Percentiles rank a stretch among this genome's conserved stretches.
Conservation (phyloP, 1,284 basidiomycete genomes). For the Ceratorhiza oryzae-sativae region DNA sequence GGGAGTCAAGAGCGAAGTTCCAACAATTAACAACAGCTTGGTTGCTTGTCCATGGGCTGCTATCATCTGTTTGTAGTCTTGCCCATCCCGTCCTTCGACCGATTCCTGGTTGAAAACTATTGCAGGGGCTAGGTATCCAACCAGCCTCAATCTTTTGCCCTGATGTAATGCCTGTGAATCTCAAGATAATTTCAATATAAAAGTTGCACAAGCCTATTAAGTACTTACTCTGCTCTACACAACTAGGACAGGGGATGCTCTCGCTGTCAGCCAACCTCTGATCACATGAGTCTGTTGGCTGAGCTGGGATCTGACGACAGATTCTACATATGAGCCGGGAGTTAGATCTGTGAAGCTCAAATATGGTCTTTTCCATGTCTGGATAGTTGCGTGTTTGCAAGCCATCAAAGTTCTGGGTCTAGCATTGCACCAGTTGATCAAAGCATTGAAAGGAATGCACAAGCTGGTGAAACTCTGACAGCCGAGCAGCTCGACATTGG, state of each 20-base stretch:
- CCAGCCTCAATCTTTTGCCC: neutral
- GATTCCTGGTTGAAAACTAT: constrained; percentile 7
- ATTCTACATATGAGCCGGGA: neutral
- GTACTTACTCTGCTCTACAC: neutral
- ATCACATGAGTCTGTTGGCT: neutral
- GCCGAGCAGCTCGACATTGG: neutral
- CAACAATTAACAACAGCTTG: neutral
- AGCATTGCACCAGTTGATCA: neutral
- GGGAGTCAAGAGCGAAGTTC: neutral
- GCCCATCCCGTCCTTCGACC: neutral
- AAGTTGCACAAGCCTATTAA: no score
- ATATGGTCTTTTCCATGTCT: neutral
- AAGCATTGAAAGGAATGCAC: neutral
- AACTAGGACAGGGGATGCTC: neutral
- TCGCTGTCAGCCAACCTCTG: neutral
- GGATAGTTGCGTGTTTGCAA: constrained; percentile 12
- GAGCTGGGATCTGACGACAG: neutral
- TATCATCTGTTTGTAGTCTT: neutral
- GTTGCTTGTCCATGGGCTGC: neutral
- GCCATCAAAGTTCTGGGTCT: constrained; percentile 18
- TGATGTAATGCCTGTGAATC: neutral
- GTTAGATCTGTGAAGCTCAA: constrained; percentile 3
- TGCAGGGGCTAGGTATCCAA: neutral
- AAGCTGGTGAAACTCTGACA: neutral
- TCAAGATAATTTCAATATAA: neutral